Evolutionary conservation across 345 rosid genomes (phyloP).

Genomic region (Populus tremula): DNA sequence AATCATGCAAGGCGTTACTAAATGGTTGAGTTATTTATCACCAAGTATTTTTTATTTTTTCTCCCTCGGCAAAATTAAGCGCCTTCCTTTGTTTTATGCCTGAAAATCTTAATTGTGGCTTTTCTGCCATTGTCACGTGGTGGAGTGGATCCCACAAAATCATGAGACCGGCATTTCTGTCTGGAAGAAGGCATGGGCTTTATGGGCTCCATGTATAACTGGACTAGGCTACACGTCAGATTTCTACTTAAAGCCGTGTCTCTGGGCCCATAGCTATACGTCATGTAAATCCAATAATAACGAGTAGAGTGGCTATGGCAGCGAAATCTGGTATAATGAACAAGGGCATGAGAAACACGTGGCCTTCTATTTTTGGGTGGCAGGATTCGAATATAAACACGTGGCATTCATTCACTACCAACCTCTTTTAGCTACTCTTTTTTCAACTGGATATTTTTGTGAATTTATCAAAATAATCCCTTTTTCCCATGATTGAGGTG

Average conservation of each 20-base stretch:
- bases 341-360: constrained; percentile 25
- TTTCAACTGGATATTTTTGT: not conserved
- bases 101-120: not conserved
- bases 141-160: constrained; percentile 18
- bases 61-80: not conserved
- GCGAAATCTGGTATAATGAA: too few species aligned
- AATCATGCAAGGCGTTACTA: not conserved
- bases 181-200: constrained; percentile 7
- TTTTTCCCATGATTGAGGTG: constrained; percentile 16
- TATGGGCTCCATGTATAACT: constrained; percentile 23
- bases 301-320: not conserved
- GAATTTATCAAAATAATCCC: not conserved
- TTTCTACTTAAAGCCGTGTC: not conserved
- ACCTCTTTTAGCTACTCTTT: not conserved
- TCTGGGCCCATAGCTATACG: constrained; percentile 6
- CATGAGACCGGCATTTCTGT: not conserved
- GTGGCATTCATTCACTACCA: constrained; percentile 10
- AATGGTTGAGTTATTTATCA: not conserved
- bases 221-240: constrained; percentile 6
- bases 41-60: not conserved
- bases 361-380: constrained; percentile 16
- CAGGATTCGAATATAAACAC: not conserved
- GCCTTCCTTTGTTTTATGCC: not conserved
- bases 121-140: constrained; percentile 23
- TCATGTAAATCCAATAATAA: not conserved